These are phyloP conservation scores for Calonectria leucothoes DNA, from an alignment of 2,329 filamentous ascomycete species.

Conservation along the genomic window DNA sequence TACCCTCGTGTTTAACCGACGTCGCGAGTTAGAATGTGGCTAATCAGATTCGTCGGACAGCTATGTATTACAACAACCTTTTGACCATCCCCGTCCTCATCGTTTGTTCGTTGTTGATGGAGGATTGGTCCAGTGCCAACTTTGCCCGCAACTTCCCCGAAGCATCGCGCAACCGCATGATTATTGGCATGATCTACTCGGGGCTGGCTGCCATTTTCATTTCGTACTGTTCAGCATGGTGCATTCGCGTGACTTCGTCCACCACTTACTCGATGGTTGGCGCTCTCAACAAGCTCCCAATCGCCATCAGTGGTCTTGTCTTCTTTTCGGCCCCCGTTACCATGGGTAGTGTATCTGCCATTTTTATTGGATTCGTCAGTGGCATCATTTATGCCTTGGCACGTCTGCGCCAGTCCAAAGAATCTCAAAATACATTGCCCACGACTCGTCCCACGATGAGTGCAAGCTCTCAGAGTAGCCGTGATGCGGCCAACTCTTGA, in stretches of 20 bases:
- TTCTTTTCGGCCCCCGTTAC: slow-evolving; percentile 98
- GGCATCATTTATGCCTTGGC: slow-evolving; percentile 84
- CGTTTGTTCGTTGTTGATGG: slow-evolving; percentile 81
- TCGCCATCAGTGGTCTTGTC: slow-evolving; percentile 89
- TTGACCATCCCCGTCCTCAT: slow-evolving; percentile 94
- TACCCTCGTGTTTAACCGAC: neutral
- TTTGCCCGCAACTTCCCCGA: slow-evolving; percentile 87
- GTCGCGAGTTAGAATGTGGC: slow-evolving; percentile 21
- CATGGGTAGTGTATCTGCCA: slow-evolving; percentile 90
- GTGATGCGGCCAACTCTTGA: slow-evolving; percentile 78
- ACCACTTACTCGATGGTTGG: slow-evolving; percentile 99
- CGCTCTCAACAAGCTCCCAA: slow-evolving; percentile 96
- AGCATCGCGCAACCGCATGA: slow-evolving; percentile 81
- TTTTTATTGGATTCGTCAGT: slow-evolving; percentile 89
- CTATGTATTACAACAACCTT: slow-evolving; percentile 99
- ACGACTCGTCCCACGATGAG: slow-evolving; percentile 79
- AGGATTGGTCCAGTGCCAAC: slow-evolving; percentile 93
- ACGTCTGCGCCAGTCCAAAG: slow-evolving; percentile 77
- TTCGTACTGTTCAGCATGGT: slow-evolving; percentile 99
- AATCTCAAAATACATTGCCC: slow-evolving; percentile 74
- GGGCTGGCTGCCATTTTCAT: slow-evolving; percentile 96
- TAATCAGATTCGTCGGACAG: slow-evolving; percentile 61
- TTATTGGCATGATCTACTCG: slow-evolving; percentile 92
- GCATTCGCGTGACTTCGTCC: slow-evolving; percentile 95
- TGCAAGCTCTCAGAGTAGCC: slow-evolving; percentile 90